Base-by-base conservation (phyloP, 1,284 basidiomycete species). In the Inonotus hispidus region DNA sequence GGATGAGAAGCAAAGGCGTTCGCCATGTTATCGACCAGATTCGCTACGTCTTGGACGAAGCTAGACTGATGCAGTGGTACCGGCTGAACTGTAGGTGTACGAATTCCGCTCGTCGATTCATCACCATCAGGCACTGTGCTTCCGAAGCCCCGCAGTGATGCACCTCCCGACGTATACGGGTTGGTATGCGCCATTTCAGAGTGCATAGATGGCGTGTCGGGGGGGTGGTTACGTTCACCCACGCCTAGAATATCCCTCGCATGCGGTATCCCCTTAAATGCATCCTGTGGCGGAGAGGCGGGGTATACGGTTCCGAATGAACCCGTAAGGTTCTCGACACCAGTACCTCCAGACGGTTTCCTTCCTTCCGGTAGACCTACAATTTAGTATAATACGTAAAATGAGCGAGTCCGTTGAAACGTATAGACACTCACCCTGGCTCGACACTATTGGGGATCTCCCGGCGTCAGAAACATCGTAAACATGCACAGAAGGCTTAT, bases 401-500 rank as follows among this genome's bases (percentile, higher is more conserved):
- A 1, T 7, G 27, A 11, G 14, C 16, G 11, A 38, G 14, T 4
- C 27, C 2, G 3, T 16, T 52, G 13, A 14, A 52, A 35, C 11
- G 14, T 16, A 35, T 8, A 52, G 5, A 37, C 25, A 52, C 32
- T 32, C 35, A 16, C 50, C 50, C 13, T 52, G 50, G 14, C 16
- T 27, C 27, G 50, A 35, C 23, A 13, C 38, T 11, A 14, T 19
- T 5, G 60, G 56, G 32, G 60, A 58, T 16, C 45, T 39, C 6
- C 53, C 56, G 10, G 43, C 52, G 25, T 61, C 60, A 45, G 60
- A 74, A 65, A 73, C 69, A 59, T 82, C 77, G 55, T 73, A 75
- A 35, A 87, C 82, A 70, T 87, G 87, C 25, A 87, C 77, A n/a
- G 84, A 79, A 37, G 74, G 80, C 70, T 88, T 88, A 38, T 73